Evolutionary conservation across 306 rosid species (phyloP).

Genomic region (Inga leiocalycina): DNA sequence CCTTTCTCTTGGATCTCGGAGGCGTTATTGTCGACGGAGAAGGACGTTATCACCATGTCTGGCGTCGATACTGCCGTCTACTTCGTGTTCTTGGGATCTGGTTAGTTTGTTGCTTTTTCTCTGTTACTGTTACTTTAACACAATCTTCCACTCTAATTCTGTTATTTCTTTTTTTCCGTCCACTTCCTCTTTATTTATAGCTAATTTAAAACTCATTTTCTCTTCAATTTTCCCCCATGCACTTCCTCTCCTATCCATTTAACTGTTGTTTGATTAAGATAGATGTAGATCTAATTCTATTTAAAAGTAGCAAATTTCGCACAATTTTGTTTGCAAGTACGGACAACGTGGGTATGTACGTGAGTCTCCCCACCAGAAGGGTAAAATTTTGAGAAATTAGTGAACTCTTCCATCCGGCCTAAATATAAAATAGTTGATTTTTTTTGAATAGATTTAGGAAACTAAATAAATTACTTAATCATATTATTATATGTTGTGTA

Average conservation of each 20-base stretch:
- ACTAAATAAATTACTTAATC: too few species aligned
- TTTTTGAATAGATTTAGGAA: too few species aligned
- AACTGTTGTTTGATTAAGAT: background rate
- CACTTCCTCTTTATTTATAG: background rate
- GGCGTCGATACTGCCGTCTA: conserved; percentile 94
- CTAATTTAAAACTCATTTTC: background rate
- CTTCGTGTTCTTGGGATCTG: conserved; percentile 82
- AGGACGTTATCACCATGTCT: conserved; percentile 66
- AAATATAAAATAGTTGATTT: too few species aligned
- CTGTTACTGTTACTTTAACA: background rate
- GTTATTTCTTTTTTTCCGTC: too few species aligned
- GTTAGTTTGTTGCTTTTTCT: conserved; percentile 56
- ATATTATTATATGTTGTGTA: too few species aligned
- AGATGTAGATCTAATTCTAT: background rate
- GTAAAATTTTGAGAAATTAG: too few species aligned
- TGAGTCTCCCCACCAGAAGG: too few species aligned
- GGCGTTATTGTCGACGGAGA: conserved; percentile 69
- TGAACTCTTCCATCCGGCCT: too few species aligned
- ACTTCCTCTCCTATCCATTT: background rate
- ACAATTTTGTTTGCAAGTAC: background rate
- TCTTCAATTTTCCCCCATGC: background rate
- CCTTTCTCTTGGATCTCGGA: conserved; percentile 86
- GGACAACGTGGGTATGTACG: too few species aligned
- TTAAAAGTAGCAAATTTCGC: background rate
- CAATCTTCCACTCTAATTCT: background rate